phyloP scores from a whole-genome alignment of 768 basidiomycete species.

The Rhodosporidiobolus odoratus region DNA sequence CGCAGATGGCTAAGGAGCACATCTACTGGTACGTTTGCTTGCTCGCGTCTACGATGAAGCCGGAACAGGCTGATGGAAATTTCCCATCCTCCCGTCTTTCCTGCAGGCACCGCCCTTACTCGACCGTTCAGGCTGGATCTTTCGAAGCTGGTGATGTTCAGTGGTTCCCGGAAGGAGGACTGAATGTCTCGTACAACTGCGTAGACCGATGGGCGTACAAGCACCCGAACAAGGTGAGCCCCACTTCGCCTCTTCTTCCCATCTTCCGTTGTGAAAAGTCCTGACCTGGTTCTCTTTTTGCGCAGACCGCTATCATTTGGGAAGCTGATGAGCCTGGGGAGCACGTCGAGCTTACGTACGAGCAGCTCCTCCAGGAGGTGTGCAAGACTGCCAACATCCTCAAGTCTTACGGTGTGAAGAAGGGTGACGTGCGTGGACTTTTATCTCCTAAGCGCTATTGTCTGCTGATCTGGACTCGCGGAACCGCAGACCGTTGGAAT shows the following conservation, averaged over 20 bases:
- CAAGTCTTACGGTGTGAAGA: constrained; percentile 80
- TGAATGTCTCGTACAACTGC: constrained; percentile 82
- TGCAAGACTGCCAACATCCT: constrained; percentile 86
- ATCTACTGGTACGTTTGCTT: constrained; percentile 51
- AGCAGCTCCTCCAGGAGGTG: constrained; percentile 82
- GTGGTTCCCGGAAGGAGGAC: constrained; percentile 92
- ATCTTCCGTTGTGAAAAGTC: neutral
- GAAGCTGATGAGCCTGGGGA: constrained; percentile 91
- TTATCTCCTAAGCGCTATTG: neutral
- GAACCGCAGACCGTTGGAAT: constrained; percentile 66
- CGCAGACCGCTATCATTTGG: constrained; percentile 88
- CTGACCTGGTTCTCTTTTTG: neutral
- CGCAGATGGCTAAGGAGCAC: constrained; percentile 60
- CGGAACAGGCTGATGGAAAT: neutral
- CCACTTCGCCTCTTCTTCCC: neutral
- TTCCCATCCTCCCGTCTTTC: neutral
- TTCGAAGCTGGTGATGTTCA: constrained; percentile 80
- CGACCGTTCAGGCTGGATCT: constrained; percentile 72
- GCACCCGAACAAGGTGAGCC: constrained; percentile 60
- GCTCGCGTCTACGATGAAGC: neutral
- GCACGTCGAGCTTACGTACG: constrained; percentile 69
- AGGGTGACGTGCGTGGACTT: constrained; percentile 62
- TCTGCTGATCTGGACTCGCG: neutral
- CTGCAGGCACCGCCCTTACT: constrained; percentile 69
- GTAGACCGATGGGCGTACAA: constrained; percentile 94